Base-by-base conservation (phyloP, 257 asterid genomes). In the Nemophila menziesii region DNA sequence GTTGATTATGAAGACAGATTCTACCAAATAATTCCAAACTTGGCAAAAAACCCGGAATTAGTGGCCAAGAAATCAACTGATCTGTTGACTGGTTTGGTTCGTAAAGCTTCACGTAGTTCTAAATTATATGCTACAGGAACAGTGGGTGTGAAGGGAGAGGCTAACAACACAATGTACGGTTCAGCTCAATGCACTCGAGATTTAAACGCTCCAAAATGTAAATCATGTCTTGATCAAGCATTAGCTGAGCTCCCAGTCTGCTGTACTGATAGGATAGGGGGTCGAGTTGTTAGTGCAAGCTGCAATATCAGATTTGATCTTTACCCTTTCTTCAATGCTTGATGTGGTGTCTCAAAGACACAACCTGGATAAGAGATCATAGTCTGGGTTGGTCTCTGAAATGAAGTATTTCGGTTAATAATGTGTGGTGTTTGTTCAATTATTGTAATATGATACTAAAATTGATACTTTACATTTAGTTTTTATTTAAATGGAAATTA, bases 111-210 rank as follows among this genome's bases (percentile, higher is more conserved):
- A 43, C 20, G 5, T 0, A 15, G 13, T 36, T 14, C 19, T 5
- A 48, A n/a, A 8, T 21, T 55, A 45, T 63, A 15, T 41, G 78
- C 69, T 8, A 37, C 12, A 0, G 70, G 79, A 11, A 69, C 63
- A 5, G 48, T 34, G 17, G 52, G 41, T 3, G n/a, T 56, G 10
- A n/a, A n/a, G n/a, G 48, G 13, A 10, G 62, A 33, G 2, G n/a
- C 36, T 5, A 13, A 39, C 54, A n/a, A n/a, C n/a, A 67, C 60
- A 19, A 22, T 71, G 11, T 63, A 67, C 26, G 72, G 72, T 7
- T 57, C 63, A 71, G 75, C 49, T 13, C 72, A 71, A 12, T 63
- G 79, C 22, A 71, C 61, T 20, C 63, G 75, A 10, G 79, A 71
- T 67, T 34, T 71, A 21, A 56, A 66, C 0, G 38, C 11, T 8